A percentile compares a stretch with the other conserved stretches of the same genome.
phyloP scores from a whole-genome alignment of 306 rosid species.

The Fragaria iinumae region DNA sequence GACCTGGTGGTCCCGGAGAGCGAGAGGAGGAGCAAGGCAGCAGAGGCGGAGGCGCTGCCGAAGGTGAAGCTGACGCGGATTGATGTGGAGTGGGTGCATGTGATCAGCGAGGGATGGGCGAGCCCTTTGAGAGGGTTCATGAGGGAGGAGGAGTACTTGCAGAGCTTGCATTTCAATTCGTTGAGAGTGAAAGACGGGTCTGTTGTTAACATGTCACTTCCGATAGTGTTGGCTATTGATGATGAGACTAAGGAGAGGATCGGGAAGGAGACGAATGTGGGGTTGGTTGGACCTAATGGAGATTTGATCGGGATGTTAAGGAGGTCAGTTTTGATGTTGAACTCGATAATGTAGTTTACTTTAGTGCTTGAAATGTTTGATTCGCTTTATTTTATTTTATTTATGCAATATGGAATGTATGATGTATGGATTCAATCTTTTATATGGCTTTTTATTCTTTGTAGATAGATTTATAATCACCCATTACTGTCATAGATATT shows the following conservation, averaged over 20 bases:
- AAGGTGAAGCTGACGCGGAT: conserved; percentile 55
- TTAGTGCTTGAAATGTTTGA: conserved; percentile 8
- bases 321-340: conserved; percentile 46
- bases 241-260: conserved; percentile 59
- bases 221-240: conserved; percentile 86
- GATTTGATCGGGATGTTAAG: conserved; percentile 69
- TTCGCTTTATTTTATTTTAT: neutral
- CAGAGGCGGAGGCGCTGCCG: conserved; percentile 63
- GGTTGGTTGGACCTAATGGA: conserved; percentile 67
- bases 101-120: conserved; percentile 92
- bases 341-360: neutral
- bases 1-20: conserved; percentile 73
- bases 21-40: conserved; percentile 36
- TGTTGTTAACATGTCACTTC: conserved; percentile 87
- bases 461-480: neutral
- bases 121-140: conserved; percentile 91
- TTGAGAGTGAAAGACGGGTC: conserved; percentile 62
- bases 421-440: neutral
- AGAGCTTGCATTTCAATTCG: conserved; percentile 88
- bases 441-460: neutral
- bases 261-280: conserved; percentile 57
- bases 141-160: conserved; percentile 89
- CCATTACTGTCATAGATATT: neutral
- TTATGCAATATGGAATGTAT: neutral
- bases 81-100: conserved; percentile 95